Base-by-base conservation (phyloP, 768 basidiomycete genomes). In the Chalciporus sphaerocephalus region DNA sequence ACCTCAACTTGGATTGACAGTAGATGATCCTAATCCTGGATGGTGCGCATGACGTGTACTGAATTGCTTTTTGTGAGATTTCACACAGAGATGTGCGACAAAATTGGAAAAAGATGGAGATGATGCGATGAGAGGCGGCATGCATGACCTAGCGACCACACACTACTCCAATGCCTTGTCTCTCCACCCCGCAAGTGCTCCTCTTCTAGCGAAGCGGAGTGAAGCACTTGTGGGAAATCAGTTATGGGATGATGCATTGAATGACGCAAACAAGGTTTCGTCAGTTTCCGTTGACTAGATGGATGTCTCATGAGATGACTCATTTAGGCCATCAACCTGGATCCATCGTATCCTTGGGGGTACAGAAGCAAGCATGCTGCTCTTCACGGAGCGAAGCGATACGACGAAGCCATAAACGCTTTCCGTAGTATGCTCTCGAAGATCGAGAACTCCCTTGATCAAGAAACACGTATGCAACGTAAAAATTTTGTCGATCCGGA, bases 181-280 rank as follows among this genome's bases (percentile, higher is more conserved):
- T 7, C 50, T 56, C 40, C 20, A 38, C 12, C 53, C 53, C 3
- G 27, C 30, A 13, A 35, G 12, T 6, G 16, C 40, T 24, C 11
- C 24, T 56, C 13, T 44, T 35, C 24, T 34, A 51, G 5, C 30
- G 18, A 56, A 56, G 23, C 53, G 55, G n/a, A 56, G 53, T 36
- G 40, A 44, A 24, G 55, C 32, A 10, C 49, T 39, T 23, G 47
- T 40, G 6, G 37, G 28, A 40, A 40, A 28, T 24, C 33, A 40
- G 3, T 46, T 36, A 20, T 56, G 52, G 54, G 46, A 41, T n/a
- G 53, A 46, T 28, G 54, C 54, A 23, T 18, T 56, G 12, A 20
- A 35, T 6, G 54, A 56, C 16, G 54, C 54, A 5, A 34, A 51
- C 17, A 16, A 48, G 25, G 54, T 56, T 45, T 37, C 28, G n/a